Evolutionary conservation across 2,329 filamentous ascomycete species (phyloP), one percentile per base, ranked within the genome.

Genomic region (Rachicladosporium sp.): DNA sequence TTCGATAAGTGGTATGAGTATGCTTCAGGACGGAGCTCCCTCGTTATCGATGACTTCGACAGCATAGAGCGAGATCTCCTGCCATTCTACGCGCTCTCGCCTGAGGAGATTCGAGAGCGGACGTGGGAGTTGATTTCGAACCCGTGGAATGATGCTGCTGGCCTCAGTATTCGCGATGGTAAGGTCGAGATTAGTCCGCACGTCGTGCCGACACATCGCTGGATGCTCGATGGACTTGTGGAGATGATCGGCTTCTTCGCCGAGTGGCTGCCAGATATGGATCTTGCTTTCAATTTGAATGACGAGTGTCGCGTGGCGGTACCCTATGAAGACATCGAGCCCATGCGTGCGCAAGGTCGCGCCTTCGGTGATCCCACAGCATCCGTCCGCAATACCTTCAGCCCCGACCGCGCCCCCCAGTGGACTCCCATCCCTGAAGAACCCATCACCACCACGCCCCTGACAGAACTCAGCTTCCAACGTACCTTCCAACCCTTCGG

Each of bases 1-100:
- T 79, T 78, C 46, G 70, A 77, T 45, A 59, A 66, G 42, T 78
- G 74, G 75, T 77, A 73, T 48, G 53, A 67, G 30, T 78, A 69
- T 52, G 74, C 75, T 1, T 66, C 59, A 4, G 64, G 56, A 5
- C 66, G 66, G 31, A 68, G 65, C 10, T 71, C 71, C 1, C 52
- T 68, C 4, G 56, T 78, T 6, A 70, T 78, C 36, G 74, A 79
- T 44, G 71, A 76, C 45, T 78, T 69, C 44, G 72, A 78, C 55
- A 71, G 70, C 46, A 75, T 79, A 10, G 57, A 76, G 44, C 53
- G 67, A 13, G 72, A 78, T 46, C 52, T 78, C 6, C 56, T 69
- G 6, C 73, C 73, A 1, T 78, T 77, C 46, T 70, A 67, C 35
- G 64, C 68, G 3, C 53, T 77, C 21, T 52, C 59, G 3, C 71